Evolutionary conservation across 2,329 filamentous ascomycete species (phyloP), one percentile per base, ranked within the genome.

Genomic region (Cadophora sp.): DNA sequence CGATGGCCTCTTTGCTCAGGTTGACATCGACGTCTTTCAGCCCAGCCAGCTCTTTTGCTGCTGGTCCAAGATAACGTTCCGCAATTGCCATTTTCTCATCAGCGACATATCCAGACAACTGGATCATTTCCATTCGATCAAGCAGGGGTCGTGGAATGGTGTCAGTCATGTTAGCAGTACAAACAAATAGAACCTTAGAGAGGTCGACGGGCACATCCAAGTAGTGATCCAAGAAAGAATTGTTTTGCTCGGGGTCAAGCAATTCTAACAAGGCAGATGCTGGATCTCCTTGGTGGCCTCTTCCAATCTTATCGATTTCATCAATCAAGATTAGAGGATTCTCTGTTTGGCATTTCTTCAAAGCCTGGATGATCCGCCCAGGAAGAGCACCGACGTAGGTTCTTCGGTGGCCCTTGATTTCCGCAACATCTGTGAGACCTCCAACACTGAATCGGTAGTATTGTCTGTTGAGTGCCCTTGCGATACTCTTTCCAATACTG

Each of bases 51-150:
- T 97, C 94, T 80, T 97, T 97, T n/a, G 96, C 96, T 58, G 93
- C 91, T 8, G 96, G 96, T 0, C 93, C 92, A 30, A 99, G 87
- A 76, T 99, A 99, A 71, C 89, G 88, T 77, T 99, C 91, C 3
- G 96, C 96, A 75, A 99, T 99, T 3, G 96, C 95, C 89, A 97
- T 97, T 85, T 99, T 99, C 84, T 99, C 96, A 72, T 99, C 95
- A 0, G 95, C 90, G 60, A 99, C 95, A 76, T 99, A 99, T 13
- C 96, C 96, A 43, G 95, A 98, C 1, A 99, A 85, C 70, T 96
- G 89, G 73, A 99, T 99, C 75, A 98, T 89, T 79, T 99, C 96
- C 96, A 99, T 99, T 73, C 96, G 91, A 78, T 99, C 96, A 18
- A 98, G 85, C 0, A 99, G 85, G 3, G 96, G 96, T 50, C 94